Evolutionary conservation across 2,329 filamentous ascomycete species (phyloP).

Genomic region (Cyphellophora europaea): DNA sequence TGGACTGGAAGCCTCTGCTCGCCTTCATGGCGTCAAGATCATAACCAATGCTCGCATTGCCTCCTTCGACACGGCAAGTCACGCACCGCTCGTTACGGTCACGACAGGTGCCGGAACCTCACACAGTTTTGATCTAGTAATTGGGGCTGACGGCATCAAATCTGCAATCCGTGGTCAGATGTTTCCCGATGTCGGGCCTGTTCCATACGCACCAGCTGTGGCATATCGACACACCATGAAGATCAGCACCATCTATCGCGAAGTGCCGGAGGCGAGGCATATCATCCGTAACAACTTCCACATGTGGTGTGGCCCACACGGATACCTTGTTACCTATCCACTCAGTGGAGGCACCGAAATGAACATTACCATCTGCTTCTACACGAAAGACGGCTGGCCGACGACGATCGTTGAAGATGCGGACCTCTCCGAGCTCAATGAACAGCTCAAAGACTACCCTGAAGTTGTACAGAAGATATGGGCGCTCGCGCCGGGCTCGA

Average conservation of each 20-base stretch:
- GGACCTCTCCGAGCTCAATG: background rate
- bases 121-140: slow-evolving; percentile 25
- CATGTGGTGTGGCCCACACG: slow-evolving; percentile 30
- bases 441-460: background rate
- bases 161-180: slow-evolving; percentile 26
- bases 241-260: slow-evolving; percentile 24
- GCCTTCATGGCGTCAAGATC: slow-evolving; percentile 7
- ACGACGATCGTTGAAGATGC: background rate
- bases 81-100: slow-evolving; percentile 3
- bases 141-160: slow-evolving; percentile 33
- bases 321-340: slow-evolving; percentile 38
- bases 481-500: slow-evolving; percentile 6
- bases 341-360: slow-evolving; percentile 28
- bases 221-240: background rate
- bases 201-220: slow-evolving; percentile 1
- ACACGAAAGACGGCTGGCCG: slow-evolving; percentile 10
- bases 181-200: slow-evolving; percentile 24
- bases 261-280: slow-evolving; percentile 27
- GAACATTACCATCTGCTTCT: background rate
- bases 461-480: slow-evolving; percentile 1
- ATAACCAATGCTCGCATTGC: slow-evolving; percentile 6
- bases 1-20: slow-evolving; percentile 6
- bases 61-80: slow-evolving; percentile 1
- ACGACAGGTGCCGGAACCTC: slow-evolving; percentile 13
- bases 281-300: slow-evolving; percentile 32